These are phyloP conservation scores for Lactifluus pinguis DNA, from an alignment of 768 basidiomycete genomes.

Conservation along the genomic window DNA sequence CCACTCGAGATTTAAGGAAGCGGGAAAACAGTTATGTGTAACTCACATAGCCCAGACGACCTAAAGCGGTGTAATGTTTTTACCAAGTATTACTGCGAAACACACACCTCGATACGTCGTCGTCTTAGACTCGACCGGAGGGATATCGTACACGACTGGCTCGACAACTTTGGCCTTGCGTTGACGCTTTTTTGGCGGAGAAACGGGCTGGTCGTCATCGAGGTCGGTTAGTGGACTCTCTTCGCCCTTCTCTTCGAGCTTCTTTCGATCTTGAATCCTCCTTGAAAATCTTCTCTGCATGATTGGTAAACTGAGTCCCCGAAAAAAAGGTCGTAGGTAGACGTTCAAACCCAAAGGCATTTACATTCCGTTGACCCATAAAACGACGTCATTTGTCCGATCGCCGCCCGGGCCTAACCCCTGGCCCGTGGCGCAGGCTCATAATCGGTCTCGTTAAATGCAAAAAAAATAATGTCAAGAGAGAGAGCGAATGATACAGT, in stretches of 20 bases:
- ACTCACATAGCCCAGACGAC: slow-evolving; percentile 16
- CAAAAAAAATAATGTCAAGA: not conserved
- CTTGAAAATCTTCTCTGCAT: not conserved
- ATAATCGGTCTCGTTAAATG: not conserved
- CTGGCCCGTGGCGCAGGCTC: not conserved
- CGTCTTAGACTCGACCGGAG: slow-evolving; percentile 54
- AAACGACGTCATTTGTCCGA: not conserved
- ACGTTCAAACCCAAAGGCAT: too few relatives aligned
- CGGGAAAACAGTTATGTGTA: not conserved
- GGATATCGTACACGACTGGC: slow-evolving; percentile 54
- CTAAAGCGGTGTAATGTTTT: not conserved
- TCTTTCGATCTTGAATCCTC: not conserved
- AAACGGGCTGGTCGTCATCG: slow-evolving; percentile 2
- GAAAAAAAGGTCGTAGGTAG: too few relatives aligned
- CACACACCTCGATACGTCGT: slow-evolving; percentile 63
- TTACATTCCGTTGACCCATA: too few relatives aligned
- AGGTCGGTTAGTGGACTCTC: slow-evolving; percentile 20
- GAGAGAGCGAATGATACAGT: not conserved
- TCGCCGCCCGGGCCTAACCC: not conserved
- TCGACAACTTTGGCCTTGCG: slow-evolving; percentile 31
- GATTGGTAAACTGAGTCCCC: too few relatives aligned
- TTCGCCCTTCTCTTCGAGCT: not conserved
- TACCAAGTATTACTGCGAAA: slow-evolving; percentile 18
- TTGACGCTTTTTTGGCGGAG: slow-evolving; percentile 23
- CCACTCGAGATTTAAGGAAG: not conserved